Percentiles rank a stretch among this genome's conserved stretches.
Conservation (phyloP, 2,329 filamentous ascomycete species). For the Xylaria sp. region DNA sequence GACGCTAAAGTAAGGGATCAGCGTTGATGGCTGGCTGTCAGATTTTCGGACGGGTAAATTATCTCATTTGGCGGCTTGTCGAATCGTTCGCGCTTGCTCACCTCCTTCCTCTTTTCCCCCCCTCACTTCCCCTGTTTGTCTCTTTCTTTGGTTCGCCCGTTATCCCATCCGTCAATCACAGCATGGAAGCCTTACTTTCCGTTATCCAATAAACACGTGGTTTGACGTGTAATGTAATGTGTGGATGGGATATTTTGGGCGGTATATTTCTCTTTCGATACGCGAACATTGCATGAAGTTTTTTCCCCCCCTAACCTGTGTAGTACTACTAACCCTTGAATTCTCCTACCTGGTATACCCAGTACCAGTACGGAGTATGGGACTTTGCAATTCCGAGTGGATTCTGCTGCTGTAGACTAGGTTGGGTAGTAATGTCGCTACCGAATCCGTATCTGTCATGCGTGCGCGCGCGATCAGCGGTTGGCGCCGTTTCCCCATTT, state of each 20-base stretch:
- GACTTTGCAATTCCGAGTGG: slow-evolving; percentile 29
- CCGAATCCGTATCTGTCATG: slow-evolving; percentile 17
- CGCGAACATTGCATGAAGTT: slow-evolving; percentile 26
- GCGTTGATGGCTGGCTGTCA: slow-evolving; percentile 23
- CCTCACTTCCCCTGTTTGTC: background rate
- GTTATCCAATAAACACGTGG: slow-evolving; percentile 20
- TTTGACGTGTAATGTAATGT: slow-evolving; percentile 11
- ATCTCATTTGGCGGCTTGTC: slow-evolving; percentile 21
- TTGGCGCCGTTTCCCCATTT: slow-evolving; percentile 6
- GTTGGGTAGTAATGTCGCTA: background rate
- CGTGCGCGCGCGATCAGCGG: slow-evolving; percentile 4
- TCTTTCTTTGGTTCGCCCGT: background rate
- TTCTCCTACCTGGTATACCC: background rate
- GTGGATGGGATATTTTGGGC: background rate
- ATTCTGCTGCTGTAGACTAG: slow-evolving; percentile 5
- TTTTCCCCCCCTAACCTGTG: background rate
- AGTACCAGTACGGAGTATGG: slow-evolving; percentile 10
- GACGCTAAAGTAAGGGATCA: slow-evolving; percentile 3
- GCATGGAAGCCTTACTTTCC: background rate
- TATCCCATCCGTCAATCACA: background rate
- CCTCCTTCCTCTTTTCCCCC: background rate
- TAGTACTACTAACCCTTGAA: background rate
- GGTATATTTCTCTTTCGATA: background rate
- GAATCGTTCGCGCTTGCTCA: slow-evolving; percentile 9
- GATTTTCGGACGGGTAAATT: slow-evolving; percentile 29